Evolutionary conservation across 352 stramenopile genomes (phyloP).

Genomic region (Pythium grandisporangium): DNA sequence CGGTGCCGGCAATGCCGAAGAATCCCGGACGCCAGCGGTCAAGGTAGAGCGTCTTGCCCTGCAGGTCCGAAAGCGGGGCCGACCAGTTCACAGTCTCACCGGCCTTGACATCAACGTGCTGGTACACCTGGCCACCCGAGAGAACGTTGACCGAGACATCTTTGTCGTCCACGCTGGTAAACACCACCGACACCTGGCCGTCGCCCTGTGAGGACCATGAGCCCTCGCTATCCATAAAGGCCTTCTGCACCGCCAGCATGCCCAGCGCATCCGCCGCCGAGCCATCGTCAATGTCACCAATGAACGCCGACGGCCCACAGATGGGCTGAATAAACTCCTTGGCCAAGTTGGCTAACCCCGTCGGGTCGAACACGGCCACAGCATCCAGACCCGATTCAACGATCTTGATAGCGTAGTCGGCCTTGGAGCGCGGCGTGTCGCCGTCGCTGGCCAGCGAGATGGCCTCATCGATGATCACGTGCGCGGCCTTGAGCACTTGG

Average conservation of each 20-base stretch:
- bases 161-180: constrained; percentile 31
- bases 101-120: constrained; percentile 26
- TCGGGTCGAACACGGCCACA: constrained; percentile 35
- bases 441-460: neutral
- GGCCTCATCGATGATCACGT: neutral
- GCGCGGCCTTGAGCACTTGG: constrained; percentile 1
- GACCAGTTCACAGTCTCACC: constrained; percentile 25
- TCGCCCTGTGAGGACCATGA: constrained; percentile 32
- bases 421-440: neutral
- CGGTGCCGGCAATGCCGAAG: constrained; percentile 38
- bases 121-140: constrained; percentile 32
- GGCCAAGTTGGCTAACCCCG: constrained; percentile 25
- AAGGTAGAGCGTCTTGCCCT: constrained; percentile 44
- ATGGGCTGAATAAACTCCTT: constrained; percentile 45
- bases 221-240: constrained; percentile 28
- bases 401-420: constrained; percentile 21
- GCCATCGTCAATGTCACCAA: constrained; percentile 41
- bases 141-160: constrained; percentile 40
- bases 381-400: constrained; percentile 30
- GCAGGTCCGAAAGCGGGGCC: constrained; percentile 19
- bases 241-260: constrained; percentile 24
- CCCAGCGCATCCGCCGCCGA: constrained; percentile 27
- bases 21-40: constrained; percentile 54
- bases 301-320: constrained; percentile 33
- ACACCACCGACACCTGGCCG: constrained; percentile 25